Conservation (phyloP, 345 rosid species). For the Arabidopsis thaliana region TAIR10.1 NC_003070.9:4019001-4019500, state of each 20-base stretch:
- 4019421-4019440: constrained; percentile 80
- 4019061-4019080: background rate
- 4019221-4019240: constrained; percentile 18
- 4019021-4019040: background rate
- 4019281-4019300: background rate
- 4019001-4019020: constrained; percentile 98
- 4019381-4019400: constrained; percentile 83
- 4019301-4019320: background rate
- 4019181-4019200: constrained; percentile 80
- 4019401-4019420: constrained; percentile 76
- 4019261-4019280: background rate
- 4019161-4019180: constrained; percentile 89
- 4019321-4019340: background rate
- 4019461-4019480: background rate
- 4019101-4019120: constrained; percentile 79
- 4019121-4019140: constrained; percentile 81
- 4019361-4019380: constrained; percentile 47
- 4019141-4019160: constrained; percentile 79
- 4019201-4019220: constrained; percentile 15
- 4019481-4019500: background rate
- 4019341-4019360: constrained; percentile 5
- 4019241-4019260: constrained; percentile 20
- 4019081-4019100: constrained; percentile 23
- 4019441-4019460: constrained; percentile 51
- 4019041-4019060: constrained; percentile 10